A percentile compares a stretch with the other conserved stretches of the same genome.
These are phyloP conservation scores for Starmerella roubikii DNA, from an alignment of 805 yeast species.

Conservation along the genomic window DNA sequence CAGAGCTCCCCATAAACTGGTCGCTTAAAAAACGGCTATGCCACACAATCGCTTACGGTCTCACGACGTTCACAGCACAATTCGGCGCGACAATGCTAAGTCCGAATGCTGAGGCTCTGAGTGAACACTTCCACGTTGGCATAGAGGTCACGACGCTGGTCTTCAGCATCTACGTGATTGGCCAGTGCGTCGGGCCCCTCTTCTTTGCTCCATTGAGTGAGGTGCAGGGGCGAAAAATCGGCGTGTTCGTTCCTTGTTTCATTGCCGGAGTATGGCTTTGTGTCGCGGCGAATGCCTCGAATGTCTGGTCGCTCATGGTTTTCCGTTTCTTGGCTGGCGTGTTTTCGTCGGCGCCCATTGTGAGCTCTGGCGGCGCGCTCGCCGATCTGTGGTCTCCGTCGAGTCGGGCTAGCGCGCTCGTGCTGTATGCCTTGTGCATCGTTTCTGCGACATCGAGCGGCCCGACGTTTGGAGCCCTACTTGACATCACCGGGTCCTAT, in stretches of 20 bases:
- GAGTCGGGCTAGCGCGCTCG: conserved; percentile 41
- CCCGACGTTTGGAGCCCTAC: conserved; percentile 33
- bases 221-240: conserved; percentile 39
- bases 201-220: conserved; percentile 47
- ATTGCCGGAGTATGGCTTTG: conserved; percentile 34
- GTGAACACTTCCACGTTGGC: conserved; percentile 34
- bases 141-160: conserved; percentile 37
- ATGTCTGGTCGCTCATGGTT: conserved; percentile 28
- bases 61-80: conserved; percentile 41
- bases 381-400: conserved; percentile 45
- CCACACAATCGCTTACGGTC: conserved; percentile 30
- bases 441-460: conserved; percentile 33
- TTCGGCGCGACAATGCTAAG: conserved; percentile 41
- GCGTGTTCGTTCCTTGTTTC: conserved; percentile 38
- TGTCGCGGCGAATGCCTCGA: conserved; percentile 30
- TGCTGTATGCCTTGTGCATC: conserved; percentile 36
- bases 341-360: conserved; percentile 50
- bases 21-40: conserved; percentile 30
- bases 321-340: conserved; percentile 47
- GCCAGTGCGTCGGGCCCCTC: conserved; percentile 51
- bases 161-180: conserved; percentile 41
- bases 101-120: conserved; percentile 37
- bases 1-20: conserved; percentile 44
- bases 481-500: conserved; percentile 27
- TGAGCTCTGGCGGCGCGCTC: conserved; percentile 47